Conservation (phyloP, 768 basidiomycete species). For the Thelephora ganbajun region DNA sequence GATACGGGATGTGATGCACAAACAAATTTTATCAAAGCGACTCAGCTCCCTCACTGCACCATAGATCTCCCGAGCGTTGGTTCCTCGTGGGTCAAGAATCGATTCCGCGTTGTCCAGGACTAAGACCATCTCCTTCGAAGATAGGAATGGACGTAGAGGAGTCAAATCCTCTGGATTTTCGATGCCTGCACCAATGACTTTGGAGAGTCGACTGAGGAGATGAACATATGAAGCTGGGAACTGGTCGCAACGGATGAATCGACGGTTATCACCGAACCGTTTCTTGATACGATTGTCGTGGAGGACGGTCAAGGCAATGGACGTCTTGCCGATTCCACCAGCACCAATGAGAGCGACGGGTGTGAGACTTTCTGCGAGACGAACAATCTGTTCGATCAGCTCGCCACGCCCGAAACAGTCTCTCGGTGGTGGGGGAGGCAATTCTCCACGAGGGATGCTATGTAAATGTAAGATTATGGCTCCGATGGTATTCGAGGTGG, state of each 20-base stretch:
- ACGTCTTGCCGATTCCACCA: conserved; percentile 8
- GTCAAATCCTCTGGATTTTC: neutral
- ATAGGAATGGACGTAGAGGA: neutral
- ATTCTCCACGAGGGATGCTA: neutral
- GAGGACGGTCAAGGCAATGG: conserved; percentile 3
- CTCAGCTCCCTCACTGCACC: neutral
- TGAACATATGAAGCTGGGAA: neutral
- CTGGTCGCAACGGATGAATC: conserved; percentile 4
- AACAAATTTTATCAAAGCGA: neutral
- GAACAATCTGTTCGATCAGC: neutral
- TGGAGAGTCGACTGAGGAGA: neutral
- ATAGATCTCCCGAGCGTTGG: neutral
- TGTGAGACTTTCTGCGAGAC: neutral
- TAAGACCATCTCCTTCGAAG: neutral
- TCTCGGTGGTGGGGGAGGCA: neutral
- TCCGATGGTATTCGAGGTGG: no score
- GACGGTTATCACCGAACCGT: conserved; percentile 1
- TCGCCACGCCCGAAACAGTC: neutral
- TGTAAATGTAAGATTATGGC: no score
- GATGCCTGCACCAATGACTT: neutral
- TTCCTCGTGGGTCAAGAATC: neutral
- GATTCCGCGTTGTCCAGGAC: neutral
- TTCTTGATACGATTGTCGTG: neutral
- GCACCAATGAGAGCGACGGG: conserved; percentile 1
- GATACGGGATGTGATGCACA: neutral